Evolutionary conservation across 2,329 filamentous ascomycete genomes (phyloP).

Genomic region (Pyrenophora seminiperda): DNA sequence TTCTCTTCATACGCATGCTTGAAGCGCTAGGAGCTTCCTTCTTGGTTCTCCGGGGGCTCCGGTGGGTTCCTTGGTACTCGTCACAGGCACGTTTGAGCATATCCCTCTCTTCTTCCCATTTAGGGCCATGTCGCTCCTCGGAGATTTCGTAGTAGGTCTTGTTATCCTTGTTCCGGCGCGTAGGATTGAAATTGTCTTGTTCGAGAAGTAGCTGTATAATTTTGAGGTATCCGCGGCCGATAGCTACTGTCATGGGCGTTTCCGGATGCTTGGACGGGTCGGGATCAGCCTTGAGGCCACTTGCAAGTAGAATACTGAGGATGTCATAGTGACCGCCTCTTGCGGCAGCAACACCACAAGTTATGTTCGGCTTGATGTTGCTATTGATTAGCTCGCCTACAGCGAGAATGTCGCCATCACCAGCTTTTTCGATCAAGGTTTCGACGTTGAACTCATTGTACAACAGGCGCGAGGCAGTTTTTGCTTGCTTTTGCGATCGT

Average conservation of each 20-base stretch:
- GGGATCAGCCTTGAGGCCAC: constrained; percentile 55
- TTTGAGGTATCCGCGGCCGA: constrained; percentile 83
- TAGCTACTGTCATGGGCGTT: constrained; percentile 92
- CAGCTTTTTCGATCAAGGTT: constrained; percentile 55
- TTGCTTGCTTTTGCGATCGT: constrained; percentile 37
- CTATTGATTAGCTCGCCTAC: constrained; percentile 56
- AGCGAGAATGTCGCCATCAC: constrained; percentile 55
- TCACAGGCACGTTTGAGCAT: constrained; percentile 78
- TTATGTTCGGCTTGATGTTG: constrained; percentile 69
- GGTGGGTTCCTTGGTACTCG: constrained; percentile 50
- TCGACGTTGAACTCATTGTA: constrained; percentile 58
- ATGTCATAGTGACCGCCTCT: constrained; percentile 89
- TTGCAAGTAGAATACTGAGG: constrained; percentile 69
- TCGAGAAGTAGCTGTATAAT: constrained; percentile 81
- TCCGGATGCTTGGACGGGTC: constrained; percentile 80
- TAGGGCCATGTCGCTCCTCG: constrained; percentile 77
- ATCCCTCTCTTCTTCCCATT: constrained; percentile 87
- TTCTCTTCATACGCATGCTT: constrained; percentile 39
- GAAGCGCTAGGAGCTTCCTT: constrained; percentile 40
- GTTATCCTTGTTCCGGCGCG: constrained; percentile 71
- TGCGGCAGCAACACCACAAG: constrained; percentile 87
- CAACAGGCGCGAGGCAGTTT: constrained; percentile 50
- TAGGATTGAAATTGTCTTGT: constrained; percentile 81
- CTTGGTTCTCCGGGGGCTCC: constrained; percentile 42
- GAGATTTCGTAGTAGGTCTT: constrained; percentile 88